Conservation (phyloP, 805 yeast genomes). For the Yarrowia sp. region DNA sequence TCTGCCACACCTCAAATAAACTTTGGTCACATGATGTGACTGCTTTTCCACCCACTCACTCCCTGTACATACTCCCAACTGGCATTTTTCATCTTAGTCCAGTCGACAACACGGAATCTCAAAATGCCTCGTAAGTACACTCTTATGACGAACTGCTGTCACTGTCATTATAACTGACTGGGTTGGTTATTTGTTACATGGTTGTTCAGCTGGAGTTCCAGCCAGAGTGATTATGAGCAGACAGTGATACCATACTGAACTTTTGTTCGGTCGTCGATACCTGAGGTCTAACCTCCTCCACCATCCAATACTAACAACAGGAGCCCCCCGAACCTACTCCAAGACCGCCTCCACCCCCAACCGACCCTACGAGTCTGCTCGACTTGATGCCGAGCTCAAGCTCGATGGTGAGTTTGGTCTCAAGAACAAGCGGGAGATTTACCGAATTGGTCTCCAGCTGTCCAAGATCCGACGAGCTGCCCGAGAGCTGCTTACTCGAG, state of each 20-base stretch:
- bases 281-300: background rate
- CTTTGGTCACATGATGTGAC: constrained; percentile 21
- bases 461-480: constrained; percentile 99
- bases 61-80: constrained; percentile 6
- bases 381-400: constrained; percentile 98
- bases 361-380: constrained; percentile 99
- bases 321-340: constrained; percentile 99
- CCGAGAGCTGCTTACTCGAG: constrained; percentile 99
- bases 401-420: constrained; percentile 99
- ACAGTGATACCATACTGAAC: background rate
- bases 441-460: constrained; percentile 99
- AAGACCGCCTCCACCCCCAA: constrained; percentile 99
- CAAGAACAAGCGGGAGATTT: constrained; percentile 99
- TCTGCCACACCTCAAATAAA: no score
- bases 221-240: background rate
- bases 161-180: constrained; percentile 25
- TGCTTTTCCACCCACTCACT: constrained; percentile 8
- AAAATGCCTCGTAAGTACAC: constrained; percentile 25
- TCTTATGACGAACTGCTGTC: constrained; percentile 17
- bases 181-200: constrained; percentile 24
- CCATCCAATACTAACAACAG: constrained; percentile 41
- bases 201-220: constrained; percentile 1
- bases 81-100: background rate
- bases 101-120: constrained; percentile 24
- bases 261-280: no score